These are phyloP conservation scores for Hygrophila difformis DNA, from an alignment of 257 asterid genomes.

Conservation along the genomic window DNA sequence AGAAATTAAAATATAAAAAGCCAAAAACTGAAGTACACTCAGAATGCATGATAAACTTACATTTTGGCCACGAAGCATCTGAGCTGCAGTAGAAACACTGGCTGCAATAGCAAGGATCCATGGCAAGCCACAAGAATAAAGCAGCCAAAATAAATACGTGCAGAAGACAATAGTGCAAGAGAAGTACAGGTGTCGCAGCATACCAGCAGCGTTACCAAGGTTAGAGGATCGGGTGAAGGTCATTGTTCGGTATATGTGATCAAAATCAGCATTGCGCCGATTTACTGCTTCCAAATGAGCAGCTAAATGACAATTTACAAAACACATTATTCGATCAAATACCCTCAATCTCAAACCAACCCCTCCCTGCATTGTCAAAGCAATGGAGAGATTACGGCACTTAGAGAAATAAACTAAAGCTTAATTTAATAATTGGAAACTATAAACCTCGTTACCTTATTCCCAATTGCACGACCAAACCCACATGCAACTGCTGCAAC, in stretches of 20 bases:
- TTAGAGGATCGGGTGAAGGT: slow-evolving; percentile 63
- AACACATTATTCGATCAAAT: slow-evolving; percentile 79
- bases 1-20: too few relatives aligned
- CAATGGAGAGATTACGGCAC: not conserved
- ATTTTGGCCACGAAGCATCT: slow-evolving; percentile 60
- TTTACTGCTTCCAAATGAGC: slow-evolving; percentile 98
- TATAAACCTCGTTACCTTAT: slow-evolving; percentile 48
- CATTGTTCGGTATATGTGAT: slow-evolving; percentile 81
- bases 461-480: slow-evolving; percentile 92
- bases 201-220: slow-evolving; percentile 71
- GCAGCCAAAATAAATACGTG: slow-evolving; percentile 62
- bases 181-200: slow-evolving; percentile 59
- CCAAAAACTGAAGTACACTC: slow-evolving; percentile 2
- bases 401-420: not conserved
- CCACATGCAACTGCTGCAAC: slow-evolving; percentile 95
- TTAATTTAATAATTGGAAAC: too few relatives aligned
- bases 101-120: slow-evolving; percentile 79
- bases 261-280: slow-evolving; percentile 82
- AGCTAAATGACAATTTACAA: slow-evolving; percentile 83
- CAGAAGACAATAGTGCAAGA: slow-evolving; percentile 71
- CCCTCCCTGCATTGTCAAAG: slow-evolving; percentile 58
- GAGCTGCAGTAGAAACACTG: slow-evolving; percentile 86
- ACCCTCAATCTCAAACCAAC: slow-evolving; percentile 94
- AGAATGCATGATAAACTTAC: slow-evolving; percentile 28
- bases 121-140: slow-evolving; percentile 71